Evolutionary conservation across 192 early-diverging fungal genomes (phyloP), one percentile per base, ranked within the genome.

Genomic region (Linnemannia zychae): DNA sequence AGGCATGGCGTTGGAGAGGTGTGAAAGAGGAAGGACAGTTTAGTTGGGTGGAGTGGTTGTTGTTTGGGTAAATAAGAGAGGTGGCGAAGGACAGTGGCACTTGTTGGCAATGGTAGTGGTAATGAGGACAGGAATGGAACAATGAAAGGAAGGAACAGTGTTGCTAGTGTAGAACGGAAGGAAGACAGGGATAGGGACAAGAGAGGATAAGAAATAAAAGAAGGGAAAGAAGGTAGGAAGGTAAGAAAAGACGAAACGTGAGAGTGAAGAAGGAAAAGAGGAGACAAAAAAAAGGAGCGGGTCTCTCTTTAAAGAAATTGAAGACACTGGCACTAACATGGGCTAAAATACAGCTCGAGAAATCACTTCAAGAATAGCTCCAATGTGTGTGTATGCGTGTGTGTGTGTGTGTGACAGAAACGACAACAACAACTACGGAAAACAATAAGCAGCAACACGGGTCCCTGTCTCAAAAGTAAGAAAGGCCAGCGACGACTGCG

Each of bases 191-290:
- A 68, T 36, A 33, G 33, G 67, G 67, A 47, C 3, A 11, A 60
- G 18, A 24, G 50, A 73, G 50, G 72, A 73, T 16, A 24, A 71
- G 18, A n/a, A 60, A 36, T 15, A 73, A 75, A 33, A 57, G 20
- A 24, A 38, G 70, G 60, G 66, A 46, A 67, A 49, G 24, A 34
- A 5, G 48, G 6, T 48, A 20, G 34, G 48, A 37, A 5, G 34
- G 60, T 57, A 65, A 20, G 2, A 20, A 52, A 31, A 47, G 46
- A 50, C n/a, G 24, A 72, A 11, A n/a, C 18, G n/a, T 47, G 36
- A 74, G 22, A 50, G 44, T 3, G 17, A 46, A 33, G 17, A 47
- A 49, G 53, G 11, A 70, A 70, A 57, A 67, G 44, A 38, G 33
- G 49, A 20, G 16, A 16, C 36, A 18, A n/a, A 47, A 70, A 33